phyloP scores from a whole-genome alignment of 2,329 filamentous ascomycete genomes.

The Cladophialophora exuberans region DNA sequence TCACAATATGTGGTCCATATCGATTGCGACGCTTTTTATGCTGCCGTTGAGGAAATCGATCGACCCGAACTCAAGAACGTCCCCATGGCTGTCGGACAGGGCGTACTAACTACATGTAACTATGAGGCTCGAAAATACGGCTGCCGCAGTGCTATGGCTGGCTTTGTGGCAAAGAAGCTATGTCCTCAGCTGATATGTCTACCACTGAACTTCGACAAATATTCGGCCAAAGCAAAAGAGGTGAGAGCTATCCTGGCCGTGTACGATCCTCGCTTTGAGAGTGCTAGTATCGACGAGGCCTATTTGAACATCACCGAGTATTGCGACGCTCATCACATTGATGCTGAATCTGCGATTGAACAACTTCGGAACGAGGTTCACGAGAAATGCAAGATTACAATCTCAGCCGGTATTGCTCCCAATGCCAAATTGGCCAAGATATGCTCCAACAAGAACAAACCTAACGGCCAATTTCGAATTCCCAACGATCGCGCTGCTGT shows the following conservation, averaged over 20 bases:
- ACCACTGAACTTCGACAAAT: constrained; percentile 87
- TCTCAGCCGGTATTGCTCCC: constrained; percentile 91
- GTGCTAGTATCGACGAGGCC: constrained; percentile 92
- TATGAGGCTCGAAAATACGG: constrained; percentile 90
- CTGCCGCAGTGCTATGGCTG: constrained; percentile 91
- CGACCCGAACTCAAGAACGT: constrained; percentile 81
- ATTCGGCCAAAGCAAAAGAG: constrained; percentile 85
- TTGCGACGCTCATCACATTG: constrained; percentile 69
- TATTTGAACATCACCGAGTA: constrained; percentile 94
- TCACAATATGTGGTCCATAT: constrained; percentile 86
- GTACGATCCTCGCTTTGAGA: constrained; percentile 93
- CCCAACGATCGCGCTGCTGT: constrained; percentile 73
- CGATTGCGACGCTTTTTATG: constrained; percentile 97
- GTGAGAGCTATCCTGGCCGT: constrained; percentile 77
- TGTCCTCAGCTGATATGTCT: constrained; percentile 84
- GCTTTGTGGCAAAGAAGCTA: constrained; percentile 91
- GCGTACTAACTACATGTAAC: constrained; percentile 74
- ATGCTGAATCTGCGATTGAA: constrained; percentile 72
- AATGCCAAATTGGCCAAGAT: constrained; percentile 96
- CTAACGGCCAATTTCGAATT: constrained; percentile 85
- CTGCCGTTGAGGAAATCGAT: constrained; percentile 84
- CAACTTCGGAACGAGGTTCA: constrained; percentile 78
- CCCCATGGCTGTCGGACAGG: constrained; percentile 86
- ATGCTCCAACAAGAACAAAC: constrained; percentile 92
- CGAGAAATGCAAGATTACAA: constrained; percentile 77